Base-by-base conservation (phyloP, 139 green algal species). In the Microglena sp. region DNA sequence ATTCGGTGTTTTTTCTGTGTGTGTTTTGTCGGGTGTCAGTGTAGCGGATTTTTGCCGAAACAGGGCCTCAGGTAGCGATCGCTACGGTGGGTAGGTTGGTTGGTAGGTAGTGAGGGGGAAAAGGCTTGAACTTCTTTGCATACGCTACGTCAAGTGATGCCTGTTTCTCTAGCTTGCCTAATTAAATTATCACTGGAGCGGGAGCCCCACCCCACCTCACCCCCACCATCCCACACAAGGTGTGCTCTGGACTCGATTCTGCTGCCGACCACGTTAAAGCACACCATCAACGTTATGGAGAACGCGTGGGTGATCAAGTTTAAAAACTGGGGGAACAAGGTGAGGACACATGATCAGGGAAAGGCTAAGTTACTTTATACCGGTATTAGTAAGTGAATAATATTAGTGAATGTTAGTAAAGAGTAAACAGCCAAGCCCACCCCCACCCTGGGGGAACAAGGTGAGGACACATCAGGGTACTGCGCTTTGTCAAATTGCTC, bases 291-390 rank as follows among this genome's bases (percentile, higher is more conserved):
- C 45, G 72, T 79, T 1, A 70, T 79, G 66, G 72, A 79, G 62
- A 79, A 79, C 46, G 66, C 67, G 21, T 79, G 72, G 72, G 70
- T 79, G 2, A 55, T 72, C 57, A 79, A 79, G 62, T 74, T 79
- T 21, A 54, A 60, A 0, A 69, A 79, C 62, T 79, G 72, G 72
- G 66, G 71, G 1, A 36, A 72, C 60, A 77, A 77, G 71, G 71
- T 66, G 62, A 2, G 68, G 15, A 60, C 7, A 15, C 40, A 15
- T 11, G 40, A 15, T 50, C 11, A n/a, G 40, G 18, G 18, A n/a
- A 15, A 50, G 40, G 40, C 11, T 50, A 15, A 15, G 40, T n/a
- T 18, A 50, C 18, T n/a, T n/a, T n/a, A n/a, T n/a, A n/a, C n/a
- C n/a, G n/a, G n/a, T n/a, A n/a, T n/a, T n/a, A n/a, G n/a, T n/a